Percentiles rank a stretch among this genome's conserved stretches.
Conservation (phyloP, 345 rosid genomes). For the Eucalyptus curtisii region DNA sequence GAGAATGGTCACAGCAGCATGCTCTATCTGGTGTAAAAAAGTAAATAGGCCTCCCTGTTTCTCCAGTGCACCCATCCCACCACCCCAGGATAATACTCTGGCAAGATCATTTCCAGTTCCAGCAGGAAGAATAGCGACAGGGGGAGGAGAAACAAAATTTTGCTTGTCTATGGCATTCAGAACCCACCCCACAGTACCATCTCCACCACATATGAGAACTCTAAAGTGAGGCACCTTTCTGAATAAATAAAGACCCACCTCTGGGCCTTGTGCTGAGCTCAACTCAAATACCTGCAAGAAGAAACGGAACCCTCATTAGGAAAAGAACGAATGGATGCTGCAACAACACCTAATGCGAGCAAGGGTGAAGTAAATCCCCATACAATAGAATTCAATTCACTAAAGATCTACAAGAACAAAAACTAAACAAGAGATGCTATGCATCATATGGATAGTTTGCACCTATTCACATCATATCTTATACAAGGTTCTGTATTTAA, state of each 20-base stretch:
- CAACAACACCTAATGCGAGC: not conserved
- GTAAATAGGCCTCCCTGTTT: slow-evolving; percentile 77
- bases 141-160: slow-evolving; percentile 87
- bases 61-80: slow-evolving; percentile 77
- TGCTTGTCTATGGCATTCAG: slow-evolving; percentile 76
- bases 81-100: slow-evolving; percentile 81
- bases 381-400: not conserved
- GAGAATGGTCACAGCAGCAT: slow-evolving; percentile 86
- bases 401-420: not conserved
- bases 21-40: slow-evolving; percentile 57
- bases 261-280: slow-evolving; percentile 75
- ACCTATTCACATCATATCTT: not conserved
- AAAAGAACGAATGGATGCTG: not conserved
- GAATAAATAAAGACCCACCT: slow-evolving; percentile 68
- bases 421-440: not conserved
- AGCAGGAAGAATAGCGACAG: slow-evolving; percentile 87
- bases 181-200: slow-evolving; percentile 95
- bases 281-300: slow-evolving; percentile 60
- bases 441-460: not conserved
- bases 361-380: not conserved
- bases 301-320: not conserved
- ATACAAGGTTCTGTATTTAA: not conserved
- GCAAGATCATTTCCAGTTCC: slow-evolving; percentile 99
- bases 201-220: slow-evolving; percentile 92
- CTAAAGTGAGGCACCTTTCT: slow-evolving; percentile 85